phyloP scores from a whole-genome alignment of 495 filamentous ascomycete species.

The Annulohypoxylon stygium region DNA sequence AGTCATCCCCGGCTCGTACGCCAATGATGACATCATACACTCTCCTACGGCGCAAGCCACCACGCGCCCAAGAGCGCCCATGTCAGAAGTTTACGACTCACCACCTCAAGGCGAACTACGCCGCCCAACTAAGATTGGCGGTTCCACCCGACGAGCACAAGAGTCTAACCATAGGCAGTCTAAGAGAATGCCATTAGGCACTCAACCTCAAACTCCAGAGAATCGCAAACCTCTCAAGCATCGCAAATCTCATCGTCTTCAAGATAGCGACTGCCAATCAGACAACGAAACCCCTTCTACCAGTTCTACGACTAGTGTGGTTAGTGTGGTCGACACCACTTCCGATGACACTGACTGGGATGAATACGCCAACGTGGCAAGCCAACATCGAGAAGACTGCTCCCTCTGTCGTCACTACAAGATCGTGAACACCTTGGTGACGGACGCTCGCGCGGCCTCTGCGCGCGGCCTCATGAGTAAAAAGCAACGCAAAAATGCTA shows the following conservation, averaged over 20 bases:
- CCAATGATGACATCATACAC: slow-evolving; percentile 1
- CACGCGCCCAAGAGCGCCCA: neutral
- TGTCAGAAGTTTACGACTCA: neutral
- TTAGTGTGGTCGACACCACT: no score
- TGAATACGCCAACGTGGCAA: neutral
- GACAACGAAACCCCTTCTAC: neutral
- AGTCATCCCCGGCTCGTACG: neutral
- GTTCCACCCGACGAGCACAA: neutral
- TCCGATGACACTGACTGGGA: neutral
- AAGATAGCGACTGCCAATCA: neutral
- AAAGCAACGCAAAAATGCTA: neutral
- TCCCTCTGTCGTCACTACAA: neutral
- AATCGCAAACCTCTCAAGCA: neutral
- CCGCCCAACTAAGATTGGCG: neutral
- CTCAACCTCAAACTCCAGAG: neutral
- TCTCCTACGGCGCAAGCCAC: neutral
- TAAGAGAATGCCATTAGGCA: neutral
- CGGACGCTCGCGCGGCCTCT: neutral
- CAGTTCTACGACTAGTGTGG: no score
- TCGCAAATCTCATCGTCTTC: neutral
- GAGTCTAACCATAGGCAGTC: neutral
- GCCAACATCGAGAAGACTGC: neutral
- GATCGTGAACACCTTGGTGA: neutral
- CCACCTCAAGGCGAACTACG: neutral
- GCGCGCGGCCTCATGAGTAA: neutral